These are phyloP conservation scores for Phaeotremella fagi DNA, from an alignment of 768 basidiomycete species.

Conservation along the genomic window DNA sequence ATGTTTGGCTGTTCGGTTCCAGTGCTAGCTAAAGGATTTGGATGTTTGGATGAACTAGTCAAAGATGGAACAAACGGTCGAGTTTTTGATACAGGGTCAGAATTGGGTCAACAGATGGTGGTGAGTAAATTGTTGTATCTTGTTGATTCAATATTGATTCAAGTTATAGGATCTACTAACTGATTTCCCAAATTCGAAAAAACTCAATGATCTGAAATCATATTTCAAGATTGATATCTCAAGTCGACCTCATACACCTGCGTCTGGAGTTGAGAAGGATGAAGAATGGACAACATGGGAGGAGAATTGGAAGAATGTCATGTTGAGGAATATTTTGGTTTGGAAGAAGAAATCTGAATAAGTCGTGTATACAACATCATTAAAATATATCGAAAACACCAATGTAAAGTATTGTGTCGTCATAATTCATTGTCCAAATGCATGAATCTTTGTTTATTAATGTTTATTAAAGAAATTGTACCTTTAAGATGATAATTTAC, in stretches of 20 bases:
- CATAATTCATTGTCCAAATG: no score
- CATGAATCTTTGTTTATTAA: no score
- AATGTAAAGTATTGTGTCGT: no score
- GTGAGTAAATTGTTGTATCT: no score
- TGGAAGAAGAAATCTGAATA: not conserved
- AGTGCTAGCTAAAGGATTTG: slow-evolving; percentile 81
- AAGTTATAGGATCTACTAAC: slow-evolving; percentile 59
- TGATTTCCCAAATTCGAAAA: slow-evolving; percentile 59
- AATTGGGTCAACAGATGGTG: slow-evolving; percentile 64
- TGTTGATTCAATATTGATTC: no score
- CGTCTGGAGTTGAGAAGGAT: slow-evolving; percentile 19
- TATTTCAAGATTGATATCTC: slow-evolving; percentile 50
- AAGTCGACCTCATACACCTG: slow-evolving; percentile 2
- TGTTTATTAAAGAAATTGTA: no score
- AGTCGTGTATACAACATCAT: no score
- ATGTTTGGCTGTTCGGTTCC: slow-evolving; percentile 98
- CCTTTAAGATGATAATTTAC: no score
- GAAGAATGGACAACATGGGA: slow-evolving; percentile 74
- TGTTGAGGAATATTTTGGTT: slow-evolving; percentile 47
- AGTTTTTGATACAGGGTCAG: slow-evolving; percentile 62
- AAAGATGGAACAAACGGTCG: slow-evolving; percentile 77
- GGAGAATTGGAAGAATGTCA: slow-evolving; percentile 71
- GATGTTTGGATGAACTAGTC: slow-evolving; percentile 81
- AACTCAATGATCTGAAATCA: slow-evolving; percentile 56
- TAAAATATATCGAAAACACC: no score